Conservation (phyloP, 306 rosid species). For the Betula pendula region DNA sequence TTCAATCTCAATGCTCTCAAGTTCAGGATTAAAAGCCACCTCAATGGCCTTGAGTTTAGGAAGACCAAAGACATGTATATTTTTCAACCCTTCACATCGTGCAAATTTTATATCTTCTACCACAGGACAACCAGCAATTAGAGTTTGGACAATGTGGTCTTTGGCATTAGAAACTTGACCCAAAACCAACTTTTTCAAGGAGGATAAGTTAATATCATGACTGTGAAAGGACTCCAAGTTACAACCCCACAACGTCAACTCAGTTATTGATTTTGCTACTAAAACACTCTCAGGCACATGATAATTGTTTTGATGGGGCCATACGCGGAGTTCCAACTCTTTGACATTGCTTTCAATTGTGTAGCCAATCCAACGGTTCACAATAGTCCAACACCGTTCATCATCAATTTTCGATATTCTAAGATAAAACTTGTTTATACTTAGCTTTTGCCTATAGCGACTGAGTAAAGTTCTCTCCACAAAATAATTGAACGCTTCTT, state of each 20-base stretch:
- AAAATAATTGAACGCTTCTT: too few relatives aligned
- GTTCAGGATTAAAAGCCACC: background rate
- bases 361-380: too few relatives aligned
- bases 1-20: background rate
- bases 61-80: background rate
- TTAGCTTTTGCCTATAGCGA: too few relatives aligned
- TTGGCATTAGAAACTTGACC: background rate
- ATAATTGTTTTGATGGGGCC: too few relatives aligned
- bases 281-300: too few relatives aligned
- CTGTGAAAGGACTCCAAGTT: background rate
- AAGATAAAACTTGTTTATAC: too few relatives aligned
- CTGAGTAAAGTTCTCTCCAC: too few relatives aligned
- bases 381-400: too few relatives aligned
- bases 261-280: constrained; percentile 11
- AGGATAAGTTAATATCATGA: too few relatives aligned
- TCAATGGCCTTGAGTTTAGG: background rate
- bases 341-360: too few relatives aligned
- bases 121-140: background rate
- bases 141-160: background rate
- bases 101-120: background rate
- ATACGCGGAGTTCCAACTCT: too few relatives aligned
- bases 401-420: too few relatives aligned
- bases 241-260: constrained; percentile 10
- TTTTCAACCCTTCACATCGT: background rate
- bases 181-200: background rate